Percentiles rank a stretch among this genome's conserved stretches.
These are phyloP conservation scores for Cutaneotrichosporon sp. DNA, from an alignment of 1,284 basidiomycete genomes.

Conservation along the genomic window DNA sequence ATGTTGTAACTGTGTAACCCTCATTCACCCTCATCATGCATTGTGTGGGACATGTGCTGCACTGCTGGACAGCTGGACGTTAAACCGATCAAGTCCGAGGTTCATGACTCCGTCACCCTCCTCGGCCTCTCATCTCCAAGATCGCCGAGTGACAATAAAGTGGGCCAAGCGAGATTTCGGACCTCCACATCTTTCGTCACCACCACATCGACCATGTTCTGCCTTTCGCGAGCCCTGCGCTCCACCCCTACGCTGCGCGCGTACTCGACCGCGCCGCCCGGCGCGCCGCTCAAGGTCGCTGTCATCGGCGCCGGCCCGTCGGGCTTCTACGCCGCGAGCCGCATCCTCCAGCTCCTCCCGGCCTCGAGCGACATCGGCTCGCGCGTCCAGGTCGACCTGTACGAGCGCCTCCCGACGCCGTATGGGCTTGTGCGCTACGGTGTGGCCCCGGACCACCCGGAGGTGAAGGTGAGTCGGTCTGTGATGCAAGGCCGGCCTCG, in stretches of 20 bases:
- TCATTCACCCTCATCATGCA: slow-evolving; percentile 11
- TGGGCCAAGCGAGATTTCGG: not conserved
- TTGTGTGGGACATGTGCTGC: not conserved
- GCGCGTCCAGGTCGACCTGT: slow-evolving; percentile 75
- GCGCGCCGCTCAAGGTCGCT: slow-evolving; percentile 48
- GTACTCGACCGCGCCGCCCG: not conserved
- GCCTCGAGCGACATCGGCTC: slow-evolving; percentile 50
- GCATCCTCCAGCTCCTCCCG: slow-evolving; percentile 69
- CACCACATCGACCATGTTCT: not conserved
- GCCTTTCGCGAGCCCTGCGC: not conserved
- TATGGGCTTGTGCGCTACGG: slow-evolving; percentile 95
- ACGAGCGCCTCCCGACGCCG: slow-evolving; percentile 89
- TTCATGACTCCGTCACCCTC: not conserved
- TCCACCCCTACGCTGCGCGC: not conserved
- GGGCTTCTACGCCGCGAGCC: slow-evolving; percentile 89
- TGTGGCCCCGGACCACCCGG: slow-evolving; percentile 97
- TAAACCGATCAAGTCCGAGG: not conserved
- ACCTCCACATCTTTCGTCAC: not conserved
- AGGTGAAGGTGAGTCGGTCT: slow-evolving; percentile 76
- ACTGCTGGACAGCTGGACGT: too few relatives aligned
- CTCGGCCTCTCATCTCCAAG: not conserved
- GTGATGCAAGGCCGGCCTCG: not conserved
- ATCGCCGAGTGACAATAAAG: not conserved
- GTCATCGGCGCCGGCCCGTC: slow-evolving; percentile 73
- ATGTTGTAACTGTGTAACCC: slow-evolving; percentile 7